Evolutionary conservation across 2,329 filamentous ascomycete genomes (phyloP), one percentile per base, ranked within the genome.

Genomic region (Emergomyces orientalis): DNA sequence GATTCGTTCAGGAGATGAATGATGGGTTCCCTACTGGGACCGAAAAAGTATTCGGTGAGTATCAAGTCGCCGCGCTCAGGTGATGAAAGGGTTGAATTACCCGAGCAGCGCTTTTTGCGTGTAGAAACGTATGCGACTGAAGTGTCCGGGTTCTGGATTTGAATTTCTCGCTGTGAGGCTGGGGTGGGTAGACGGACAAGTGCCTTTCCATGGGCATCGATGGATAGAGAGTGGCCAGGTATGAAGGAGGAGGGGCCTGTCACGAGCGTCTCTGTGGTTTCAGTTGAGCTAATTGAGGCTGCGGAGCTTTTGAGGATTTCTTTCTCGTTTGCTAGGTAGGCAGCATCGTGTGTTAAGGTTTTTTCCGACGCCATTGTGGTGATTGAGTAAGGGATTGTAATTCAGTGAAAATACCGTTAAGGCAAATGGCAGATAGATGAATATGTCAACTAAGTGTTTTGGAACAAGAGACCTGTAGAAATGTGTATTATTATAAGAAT

Each of bases 41-140:
- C 84, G 67, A 81, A 85, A 65, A 79, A 80, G 72, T 86, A 86
- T 3, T 77, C 79, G 0, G 84, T 86, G 65, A 78, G 80, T n/a
- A 84, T 68, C 5, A 78, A 71, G 5, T 68, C 66, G 8, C 71
- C 72, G 7, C 63, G 51, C 22, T 72, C 67, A 17, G 77, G 75
- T 43, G 77, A 73, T 27, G 75, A 78, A 43, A 80, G 72, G 3
- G 81, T 71, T 57, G 85, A 78, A 65, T 77, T 76, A 64, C 81
- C 82, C 0, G 82, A 84, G 63, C 73, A 69, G 54, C 76, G 75
- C 9, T 73, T 72, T 13, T 76, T 76, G 3, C 84, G 80, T 34
- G 81, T 73, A 30, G 83, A 86, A 14, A 79, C 68, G 71, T 85
- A 87, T 34, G 76, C 78, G 1, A 79, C 67, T 2, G 72, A 72